These are phyloP conservation scores for Dipteronia sinensis DNA, from an alignment of 345 rosid species.

Conservation along the genomic window DNA sequence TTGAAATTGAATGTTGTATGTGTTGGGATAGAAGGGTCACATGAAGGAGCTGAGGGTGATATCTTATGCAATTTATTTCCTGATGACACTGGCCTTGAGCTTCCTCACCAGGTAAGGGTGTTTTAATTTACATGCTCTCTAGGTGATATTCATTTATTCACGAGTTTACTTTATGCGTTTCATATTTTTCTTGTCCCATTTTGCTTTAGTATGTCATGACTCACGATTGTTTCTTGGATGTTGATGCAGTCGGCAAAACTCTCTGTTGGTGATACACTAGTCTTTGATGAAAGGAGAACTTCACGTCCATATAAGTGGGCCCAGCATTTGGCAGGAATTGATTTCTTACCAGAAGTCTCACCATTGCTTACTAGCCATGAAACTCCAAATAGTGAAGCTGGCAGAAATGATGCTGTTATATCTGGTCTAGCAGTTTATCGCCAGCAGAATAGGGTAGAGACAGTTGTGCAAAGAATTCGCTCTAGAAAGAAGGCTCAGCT, in stretches of 20 bases:
- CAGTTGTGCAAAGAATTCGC: constrained; percentile 77
- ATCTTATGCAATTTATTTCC: constrained; percentile 78
- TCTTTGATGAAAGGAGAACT: constrained; percentile 60
- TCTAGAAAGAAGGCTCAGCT: constrained; percentile 62
- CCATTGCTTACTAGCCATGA: constrained; percentile 59
- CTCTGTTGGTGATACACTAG: constrained; percentile 51
- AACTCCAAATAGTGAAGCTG: constrained; percentile 45
- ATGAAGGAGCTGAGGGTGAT: constrained; percentile 51
- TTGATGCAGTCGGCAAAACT: constrained; percentile 79
- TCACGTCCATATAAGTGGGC: constrained; percentile 95
- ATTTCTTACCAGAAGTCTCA: constrained; percentile 83
- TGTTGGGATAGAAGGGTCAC: constrained; percentile 65
- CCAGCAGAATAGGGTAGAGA: constrained; percentile 70
- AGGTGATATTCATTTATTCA: not conserved
- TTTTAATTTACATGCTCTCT: not conserved
- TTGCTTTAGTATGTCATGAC: constrained; percentile 19
- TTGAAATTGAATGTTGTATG: constrained; percentile 80
- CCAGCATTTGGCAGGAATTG: constrained; percentile 92
- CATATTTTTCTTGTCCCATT: not conserved
- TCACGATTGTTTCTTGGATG: constrained; percentile 26
- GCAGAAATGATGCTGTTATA: constrained; percentile 46
- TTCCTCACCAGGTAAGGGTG: constrained; percentile 78
- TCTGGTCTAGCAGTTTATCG: constrained; percentile 66
- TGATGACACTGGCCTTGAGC: constrained; percentile 79
- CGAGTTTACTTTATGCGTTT: not conserved